Percentiles rank a stretch among this genome's conserved stretches.
These are phyloP conservation scores for Malassezia nana DNA, from an alignment of 1,284 basidiomycete species.

Conservation along the genomic window DNA sequence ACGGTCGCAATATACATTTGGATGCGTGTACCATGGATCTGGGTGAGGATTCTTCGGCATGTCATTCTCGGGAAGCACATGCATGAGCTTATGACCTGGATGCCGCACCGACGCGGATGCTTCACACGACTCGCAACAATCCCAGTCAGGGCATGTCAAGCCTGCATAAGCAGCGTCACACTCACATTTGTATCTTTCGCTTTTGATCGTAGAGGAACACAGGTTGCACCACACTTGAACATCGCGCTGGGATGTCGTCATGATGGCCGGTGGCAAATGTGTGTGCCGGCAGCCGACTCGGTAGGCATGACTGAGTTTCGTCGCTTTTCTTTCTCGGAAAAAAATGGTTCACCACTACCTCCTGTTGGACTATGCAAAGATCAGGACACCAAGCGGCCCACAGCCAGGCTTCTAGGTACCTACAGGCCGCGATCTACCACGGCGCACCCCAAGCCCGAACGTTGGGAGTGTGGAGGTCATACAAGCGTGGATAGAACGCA, in stretches of 20 bases:
- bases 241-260: neutral
- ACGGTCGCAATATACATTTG: constrained; percentile 18
- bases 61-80: neutral
- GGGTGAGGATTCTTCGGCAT: constrained; percentile 3
- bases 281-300: no score
- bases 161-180: neutral
- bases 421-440: no score
- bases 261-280: neutral
- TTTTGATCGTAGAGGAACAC: neutral
- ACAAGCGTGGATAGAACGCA: neutral
- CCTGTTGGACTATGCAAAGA: no score
- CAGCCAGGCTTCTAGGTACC: no score
- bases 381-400: no score
- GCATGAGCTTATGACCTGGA: constrained; percentile 21
- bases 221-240: constrained; percentile 5
- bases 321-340: no score
- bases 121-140: constrained; percentile 18
- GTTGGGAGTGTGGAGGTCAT: neutral
- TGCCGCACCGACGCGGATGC: constrained; percentile 2
- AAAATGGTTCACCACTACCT: no score
- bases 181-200: neutral
- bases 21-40: constrained; percentile 10
- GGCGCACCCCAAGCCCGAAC: no score
- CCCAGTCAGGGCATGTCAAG: constrained; percentile 24
- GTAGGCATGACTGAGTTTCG: no score